Evolutionary conservation across 2,329 filamentous ascomycete species (phyloP).

Genomic region (Aspergillus phoenicis): DNA sequence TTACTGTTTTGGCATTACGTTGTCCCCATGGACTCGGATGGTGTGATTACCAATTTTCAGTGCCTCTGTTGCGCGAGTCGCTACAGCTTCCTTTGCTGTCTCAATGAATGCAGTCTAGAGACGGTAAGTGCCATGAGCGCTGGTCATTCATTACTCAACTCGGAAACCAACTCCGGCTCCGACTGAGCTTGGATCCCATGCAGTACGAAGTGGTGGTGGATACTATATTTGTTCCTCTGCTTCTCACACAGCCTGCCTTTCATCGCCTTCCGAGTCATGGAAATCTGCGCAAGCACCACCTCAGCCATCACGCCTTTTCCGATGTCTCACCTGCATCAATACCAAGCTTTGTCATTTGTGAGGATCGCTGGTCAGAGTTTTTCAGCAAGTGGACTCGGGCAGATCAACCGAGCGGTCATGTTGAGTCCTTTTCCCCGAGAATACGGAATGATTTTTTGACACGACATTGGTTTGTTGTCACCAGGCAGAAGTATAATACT

Average conservation of each 20-base stretch:
- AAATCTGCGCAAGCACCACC: background rate
- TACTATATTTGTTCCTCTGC: background rate
- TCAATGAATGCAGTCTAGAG: too few species aligned
- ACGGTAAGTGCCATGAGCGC: too few species aligned
- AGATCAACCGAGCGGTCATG: background rate
- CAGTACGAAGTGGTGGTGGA: background rate
- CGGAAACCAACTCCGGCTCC: slow-evolving; percentile 3
- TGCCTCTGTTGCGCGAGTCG: too few species aligned
- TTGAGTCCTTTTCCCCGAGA: background rate
- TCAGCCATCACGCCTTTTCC: background rate
- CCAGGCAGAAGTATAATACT: slow-evolving; percentile 4
- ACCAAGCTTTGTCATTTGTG: slow-evolving; percentile 3
- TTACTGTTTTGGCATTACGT: too few species aligned
- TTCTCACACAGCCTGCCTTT: background rate
- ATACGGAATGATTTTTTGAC: slow-evolving; percentile 1
- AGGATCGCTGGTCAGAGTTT: slow-evolving; percentile 3
- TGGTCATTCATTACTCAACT: background rate
- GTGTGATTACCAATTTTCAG: too few species aligned
- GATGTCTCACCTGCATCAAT: background rate
- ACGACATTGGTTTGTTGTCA: background rate
- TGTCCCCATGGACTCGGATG: too few species aligned
- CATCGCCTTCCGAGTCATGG: background rate
- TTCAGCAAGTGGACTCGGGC: background rate
- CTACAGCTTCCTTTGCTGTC: too few species aligned
- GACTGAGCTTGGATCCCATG: background rate